Base-by-base conservation (phyloP, 495 filamentous ascomycete genomes). In the Delitschia confertaspora region DNA sequence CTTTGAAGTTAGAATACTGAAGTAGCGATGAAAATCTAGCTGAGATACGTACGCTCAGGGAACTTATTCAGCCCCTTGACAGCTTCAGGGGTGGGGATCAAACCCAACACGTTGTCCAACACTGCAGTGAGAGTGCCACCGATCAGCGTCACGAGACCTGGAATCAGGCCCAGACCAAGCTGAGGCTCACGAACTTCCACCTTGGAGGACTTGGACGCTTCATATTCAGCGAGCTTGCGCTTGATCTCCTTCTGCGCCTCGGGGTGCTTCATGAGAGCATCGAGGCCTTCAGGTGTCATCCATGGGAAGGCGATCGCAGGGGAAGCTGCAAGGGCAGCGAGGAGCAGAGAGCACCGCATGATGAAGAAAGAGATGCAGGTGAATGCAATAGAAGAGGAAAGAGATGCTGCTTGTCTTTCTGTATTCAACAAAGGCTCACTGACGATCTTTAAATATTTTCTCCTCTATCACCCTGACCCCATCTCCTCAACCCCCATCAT, bases 1-100 rank as follows among this genome's bases (percentile, higher is more conserved):
- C 14, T 6, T 14, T n/a, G 21, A 8, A 29, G 6, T 4, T 8
- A 17, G 13, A 32, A 30, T 8, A 30, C 8, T 6, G 38, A 42
- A 4, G 20, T 32, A 10, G 38, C 9, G 4, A 7, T 10, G 24
- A 31, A 10, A 10, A 6, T 16, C 16, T 35, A 7, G 7, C 7
- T 8, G 7, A 7, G 16, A 13, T 29, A 42, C 20, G 11, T 42
- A 42, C 38, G 6, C 26, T 42, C 38, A 5, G 38, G 38, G 21
- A 42, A 42, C 38, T 18, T 42, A 20, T 42, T 42, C 4, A 32
- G 38, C 6, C 38, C 38, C 18, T 20, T 42, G 6, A 42, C 38
- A 11, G 38, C 38, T 9, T 31, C 38, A n/a, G 29, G 9, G 9
- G 38, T 42, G 5, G 38, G 38, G 10, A 42, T 33, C 6, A 42